phyloP scores from a whole-genome alignment of 2,329 filamentous ascomycete genomes.

The Arthrobotrys megalospora region DNA sequence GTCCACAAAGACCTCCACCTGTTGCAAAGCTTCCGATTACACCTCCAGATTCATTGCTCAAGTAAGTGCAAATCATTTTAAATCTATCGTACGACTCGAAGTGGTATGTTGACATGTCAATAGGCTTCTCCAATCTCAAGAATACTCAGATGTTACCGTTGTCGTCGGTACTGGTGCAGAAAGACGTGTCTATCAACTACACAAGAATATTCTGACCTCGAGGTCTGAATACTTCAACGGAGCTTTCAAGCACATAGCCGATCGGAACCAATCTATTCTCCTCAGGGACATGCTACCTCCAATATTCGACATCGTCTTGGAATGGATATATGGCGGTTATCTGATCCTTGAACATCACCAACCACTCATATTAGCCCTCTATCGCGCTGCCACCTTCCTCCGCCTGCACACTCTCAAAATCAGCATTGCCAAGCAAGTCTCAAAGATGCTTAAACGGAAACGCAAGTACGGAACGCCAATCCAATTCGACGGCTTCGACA shows the following conservation, averaged over 20 bases:
- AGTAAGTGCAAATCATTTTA: not conserved
- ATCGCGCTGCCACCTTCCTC: conserved; percentile 46
- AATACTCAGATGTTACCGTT: conserved; percentile 42
- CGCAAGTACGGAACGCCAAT: conserved; percentile 35
- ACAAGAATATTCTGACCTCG: conserved; percentile 47
- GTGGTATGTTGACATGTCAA: not conserved
- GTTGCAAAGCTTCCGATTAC: conserved; percentile 1
- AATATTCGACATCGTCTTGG: conserved; percentile 49
- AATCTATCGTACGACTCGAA: not conserved
- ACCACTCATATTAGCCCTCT: conserved; percentile 37
- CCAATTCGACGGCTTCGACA: conserved; percentile 47
- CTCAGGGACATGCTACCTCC: conserved; percentile 43
- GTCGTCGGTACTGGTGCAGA: conserved; percentile 26
- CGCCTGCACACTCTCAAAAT: conserved; percentile 31
- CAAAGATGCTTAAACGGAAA: conserved; percentile 48
- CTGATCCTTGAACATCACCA: conserved; percentile 50
- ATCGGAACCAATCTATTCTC: not conserved
- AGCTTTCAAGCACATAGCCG: conserved; percentile 5
- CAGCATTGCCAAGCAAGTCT: conserved; percentile 27
- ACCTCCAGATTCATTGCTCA: conserved; percentile 34
- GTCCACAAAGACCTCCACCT: conserved; percentile 1
- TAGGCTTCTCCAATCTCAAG: conserved; percentile 18
- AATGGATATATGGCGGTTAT: conserved; percentile 50
- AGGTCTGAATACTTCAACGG: conserved; percentile 41
- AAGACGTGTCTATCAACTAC: conserved; percentile 36